Evolutionary conservation across 345 rosid genomes (phyloP), one percentile per base, ranked within the genome.

Genomic region (Pistacia vera): DNA sequence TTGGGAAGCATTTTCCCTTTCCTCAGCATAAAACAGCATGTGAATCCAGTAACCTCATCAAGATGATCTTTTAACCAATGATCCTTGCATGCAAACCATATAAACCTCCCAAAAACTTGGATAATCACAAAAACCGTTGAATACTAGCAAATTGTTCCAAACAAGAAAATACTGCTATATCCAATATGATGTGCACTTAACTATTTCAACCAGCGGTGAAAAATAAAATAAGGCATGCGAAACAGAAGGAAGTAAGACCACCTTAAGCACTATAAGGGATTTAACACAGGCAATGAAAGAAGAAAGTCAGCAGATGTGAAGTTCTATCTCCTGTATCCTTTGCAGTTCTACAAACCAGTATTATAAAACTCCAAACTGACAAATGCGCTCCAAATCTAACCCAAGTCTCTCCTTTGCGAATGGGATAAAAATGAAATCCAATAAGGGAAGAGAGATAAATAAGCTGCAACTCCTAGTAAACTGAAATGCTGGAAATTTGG

Each of bases 1-100:
- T 86, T 85, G 54, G 74, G 81, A 69, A 87, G 88, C 91, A 88
- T 87, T 80, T 89, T 83, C 80, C 86, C 67, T 71, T 78, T 80
- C 82, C 78, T 83, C 84, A 80, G 64, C 13, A 5, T 33, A 60
- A 81, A 82, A 77, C 56, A 72, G 62, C 13, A 65, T 46, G 67
- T 49, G 58, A 71, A 73, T 71, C 82, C 79, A 18, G 55, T 77
- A 41, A 81, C 68, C 20, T 81, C 87, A 84, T 73, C 65, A 68
- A 76, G 73, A 18, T 60, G 58, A 46, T 52, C 25, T n/a, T 38
- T 75, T 18, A 66, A 25, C 44, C 48, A 63, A 20, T 72, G 52
- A 36, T 68, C 63, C 63, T 59, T 33, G 74, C 56, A 44, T 61
- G 48, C 44, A 67, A 66, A 63, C 17, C 38, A 60, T 70, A 63